Conservation (phyloP, 1,284 basidiomycete genomes). For the Ganoderma boninense region DNA sequence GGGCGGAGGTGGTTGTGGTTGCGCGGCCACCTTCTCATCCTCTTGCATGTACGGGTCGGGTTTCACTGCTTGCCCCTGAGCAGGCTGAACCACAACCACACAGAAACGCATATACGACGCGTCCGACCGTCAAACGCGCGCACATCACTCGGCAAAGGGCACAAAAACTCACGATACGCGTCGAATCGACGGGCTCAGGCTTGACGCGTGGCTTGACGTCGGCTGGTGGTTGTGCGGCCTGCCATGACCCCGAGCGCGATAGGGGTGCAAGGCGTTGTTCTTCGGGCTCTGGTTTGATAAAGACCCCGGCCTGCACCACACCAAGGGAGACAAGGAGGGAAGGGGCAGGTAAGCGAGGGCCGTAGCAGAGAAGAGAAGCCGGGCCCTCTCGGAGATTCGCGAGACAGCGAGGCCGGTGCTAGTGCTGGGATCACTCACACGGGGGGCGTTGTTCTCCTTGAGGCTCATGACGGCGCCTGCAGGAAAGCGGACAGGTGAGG, state of each 20-base stretch:
- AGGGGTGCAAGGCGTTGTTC: conserved; percentile 43
- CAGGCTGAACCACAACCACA: conserved; percentile 13
- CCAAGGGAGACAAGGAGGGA: conserved; percentile 8
- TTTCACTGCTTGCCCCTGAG: neutral
- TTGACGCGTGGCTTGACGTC: conserved; percentile 36
- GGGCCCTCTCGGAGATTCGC: conserved; percentile 12
- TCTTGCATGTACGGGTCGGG: conserved; percentile 6
- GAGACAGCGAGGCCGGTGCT: neutral
- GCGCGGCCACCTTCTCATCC: conserved; percentile 8
- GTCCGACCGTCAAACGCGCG: conserved; percentile 29
- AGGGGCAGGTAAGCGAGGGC: conserved; percentile 21
- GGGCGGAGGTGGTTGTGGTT: conserved; percentile 9
- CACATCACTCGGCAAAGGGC: neutral
- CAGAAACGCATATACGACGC: neutral
- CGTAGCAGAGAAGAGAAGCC: conserved; percentile 11
- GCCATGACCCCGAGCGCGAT: conserved; percentile 34
- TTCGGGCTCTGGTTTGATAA: conserved; percentile 53
- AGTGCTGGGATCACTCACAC: conserved; percentile 12
- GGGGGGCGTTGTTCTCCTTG: conserved; percentile 39
- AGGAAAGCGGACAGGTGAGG: conserved; percentile 11
- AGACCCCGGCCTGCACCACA: conserved; percentile 27
- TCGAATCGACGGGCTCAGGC: conserved; percentile 42
- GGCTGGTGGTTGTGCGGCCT: conserved; percentile 7
- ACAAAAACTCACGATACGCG: conserved; percentile 41
- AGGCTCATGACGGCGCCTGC: conserved; percentile 35